A percentile compares a stretch with the other conserved stretches of the same genome.
Conservation (phyloP, 768 basidiomycete genomes). For the Termitomyces sp. region DNA sequence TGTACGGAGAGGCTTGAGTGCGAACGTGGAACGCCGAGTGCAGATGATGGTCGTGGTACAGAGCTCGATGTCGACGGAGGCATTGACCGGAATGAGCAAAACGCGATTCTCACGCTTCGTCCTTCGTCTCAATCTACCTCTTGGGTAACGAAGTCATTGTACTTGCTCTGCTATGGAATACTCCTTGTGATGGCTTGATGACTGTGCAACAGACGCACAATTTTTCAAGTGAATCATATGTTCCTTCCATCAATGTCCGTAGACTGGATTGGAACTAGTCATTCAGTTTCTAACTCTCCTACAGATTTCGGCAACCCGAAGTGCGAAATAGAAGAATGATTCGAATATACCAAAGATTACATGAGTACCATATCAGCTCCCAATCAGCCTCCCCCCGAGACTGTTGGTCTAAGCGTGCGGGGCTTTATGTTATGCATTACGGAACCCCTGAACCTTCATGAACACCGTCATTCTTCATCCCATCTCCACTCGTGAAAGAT, state of each 20-base stretch:
- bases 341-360: background rate
- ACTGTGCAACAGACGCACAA: background rate
- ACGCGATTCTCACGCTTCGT: conserved; percentile 1
- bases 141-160: background rate
- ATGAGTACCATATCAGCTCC: conserved; percentile 66
- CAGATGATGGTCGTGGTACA: conserved; percentile 32
- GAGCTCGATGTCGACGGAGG: conserved; percentile 20
- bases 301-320: background rate
- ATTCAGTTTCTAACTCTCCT: too few relatives aligned
- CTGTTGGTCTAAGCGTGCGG: conserved; percentile 99
- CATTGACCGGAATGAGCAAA: conserved; percentile 6
- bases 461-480: conserved; percentile 12
- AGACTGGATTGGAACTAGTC: too few relatives aligned
- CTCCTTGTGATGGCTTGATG: background rate
- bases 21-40: conserved; percentile 29
- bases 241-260: too few relatives aligned
- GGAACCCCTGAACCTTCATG: conserved; percentile 23
- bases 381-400: conserved; percentile 74
- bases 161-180: background rate
- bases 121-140: background rate
- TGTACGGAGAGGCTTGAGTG: conserved; percentile 11
- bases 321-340: conserved; percentile 3
- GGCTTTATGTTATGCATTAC: conserved; percentile 92
- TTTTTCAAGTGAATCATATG: too few relatives aligned
- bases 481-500: background rate